Evolutionary conservation across 1,139 yeast genomes (phyloP).

Genomic region (Kurtzmaniella quercitrusa): DNA sequence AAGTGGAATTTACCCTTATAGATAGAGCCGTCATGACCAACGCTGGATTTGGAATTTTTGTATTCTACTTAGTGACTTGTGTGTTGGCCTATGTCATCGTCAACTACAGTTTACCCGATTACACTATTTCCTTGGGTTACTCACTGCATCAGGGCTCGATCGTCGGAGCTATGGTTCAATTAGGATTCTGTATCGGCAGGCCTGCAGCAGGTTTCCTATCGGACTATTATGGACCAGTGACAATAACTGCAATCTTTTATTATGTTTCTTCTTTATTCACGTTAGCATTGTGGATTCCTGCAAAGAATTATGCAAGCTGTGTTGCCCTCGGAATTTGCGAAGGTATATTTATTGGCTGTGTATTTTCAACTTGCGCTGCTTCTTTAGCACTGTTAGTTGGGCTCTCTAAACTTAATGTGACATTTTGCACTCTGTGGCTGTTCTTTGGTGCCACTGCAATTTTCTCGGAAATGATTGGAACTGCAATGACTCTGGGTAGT

Average conservation of each 20-base stretch:
- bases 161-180: constrained; percentile 44
- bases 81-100: constrained; percentile 37
- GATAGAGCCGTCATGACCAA: constrained; percentile 21
- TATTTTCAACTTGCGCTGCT: constrained; percentile 29
- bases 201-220: constrained; percentile 45
- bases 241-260: constrained; percentile 33
- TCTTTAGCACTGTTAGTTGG: constrained; percentile 41
- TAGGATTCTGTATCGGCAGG: constrained; percentile 40
- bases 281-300: constrained; percentile 61
- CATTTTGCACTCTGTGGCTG: constrained; percentile 47
- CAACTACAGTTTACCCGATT: constrained; percentile 33
- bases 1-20: constrained; percentile 19
- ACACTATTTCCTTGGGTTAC: constrained; percentile 24
- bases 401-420: constrained; percentile 43
- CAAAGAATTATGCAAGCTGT: constrained; percentile 46
- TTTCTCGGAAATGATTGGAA: constrained; percentile 36
- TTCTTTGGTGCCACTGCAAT: constrained; percentile 48
- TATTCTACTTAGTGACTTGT: constrained; percentile 26
- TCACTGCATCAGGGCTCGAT: constrained; percentile 39
- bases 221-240: constrained; percentile 44
- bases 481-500: constrained; percentile 34
- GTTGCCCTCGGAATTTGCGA: constrained; percentile 22
- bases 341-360: constrained; percentile 26
- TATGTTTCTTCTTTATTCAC: constrained; percentile 33
- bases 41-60: constrained; percentile 27